Evolutionary conservation across 768 basidiomycete species (phyloP).

Genomic region (Cantharellus cinnabarinus): DNA sequence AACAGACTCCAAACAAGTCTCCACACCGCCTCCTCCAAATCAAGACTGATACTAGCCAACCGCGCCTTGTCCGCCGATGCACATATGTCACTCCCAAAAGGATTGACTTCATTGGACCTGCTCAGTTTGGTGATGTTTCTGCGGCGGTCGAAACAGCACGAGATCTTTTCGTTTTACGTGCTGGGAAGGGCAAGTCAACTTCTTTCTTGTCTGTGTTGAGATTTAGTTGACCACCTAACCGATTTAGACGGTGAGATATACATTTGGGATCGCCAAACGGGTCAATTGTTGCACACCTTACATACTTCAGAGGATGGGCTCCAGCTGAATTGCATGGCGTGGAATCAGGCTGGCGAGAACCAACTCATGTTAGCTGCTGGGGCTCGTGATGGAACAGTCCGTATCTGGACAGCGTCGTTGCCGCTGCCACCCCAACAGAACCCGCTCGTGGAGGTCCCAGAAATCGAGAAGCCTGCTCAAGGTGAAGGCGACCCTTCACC

Average conservation of each 20-base stretch:
- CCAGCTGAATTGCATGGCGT: slow-evolving; percentile 60
- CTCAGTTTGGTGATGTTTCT: slow-evolving; percentile 61
- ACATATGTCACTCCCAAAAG: slow-evolving; percentile 50
- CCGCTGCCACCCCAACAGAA: background rate
- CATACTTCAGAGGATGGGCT: slow-evolving; percentile 35
- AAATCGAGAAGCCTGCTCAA: too few relatives aligned
- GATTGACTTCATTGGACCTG: slow-evolving; percentile 64
- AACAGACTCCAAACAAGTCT: slow-evolving; percentile 9
- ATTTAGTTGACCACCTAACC: background rate
- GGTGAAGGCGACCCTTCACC: too few relatives aligned
- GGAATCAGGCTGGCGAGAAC: slow-evolving; percentile 46
- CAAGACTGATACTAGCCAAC: slow-evolving; percentile 16
- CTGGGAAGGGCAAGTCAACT: slow-evolving; percentile 31
- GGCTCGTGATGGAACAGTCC: slow-evolving; percentile 52
- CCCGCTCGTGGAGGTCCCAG: too few relatives aligned
- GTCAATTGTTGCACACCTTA: slow-evolving; percentile 41
- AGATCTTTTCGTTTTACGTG: slow-evolving; percentile 26
- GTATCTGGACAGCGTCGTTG: slow-evolving; percentile 33
- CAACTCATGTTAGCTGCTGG: slow-evolving; percentile 43
- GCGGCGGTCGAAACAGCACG: slow-evolving; percentile 26
- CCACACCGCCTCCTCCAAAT: slow-evolving; percentile 65
- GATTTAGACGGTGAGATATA: slow-evolving; percentile 48
- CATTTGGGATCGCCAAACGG: slow-evolving; percentile 73
- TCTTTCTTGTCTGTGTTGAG: background rate
- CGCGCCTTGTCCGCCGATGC: slow-evolving; percentile 28